Percentiles rank a stretch among this genome's conserved stretches.
These are phyloP conservation scores for Pisolithus marmoratus DNA, from an alignment of 768 basidiomycete genomes.

Conservation along the genomic window DNA sequence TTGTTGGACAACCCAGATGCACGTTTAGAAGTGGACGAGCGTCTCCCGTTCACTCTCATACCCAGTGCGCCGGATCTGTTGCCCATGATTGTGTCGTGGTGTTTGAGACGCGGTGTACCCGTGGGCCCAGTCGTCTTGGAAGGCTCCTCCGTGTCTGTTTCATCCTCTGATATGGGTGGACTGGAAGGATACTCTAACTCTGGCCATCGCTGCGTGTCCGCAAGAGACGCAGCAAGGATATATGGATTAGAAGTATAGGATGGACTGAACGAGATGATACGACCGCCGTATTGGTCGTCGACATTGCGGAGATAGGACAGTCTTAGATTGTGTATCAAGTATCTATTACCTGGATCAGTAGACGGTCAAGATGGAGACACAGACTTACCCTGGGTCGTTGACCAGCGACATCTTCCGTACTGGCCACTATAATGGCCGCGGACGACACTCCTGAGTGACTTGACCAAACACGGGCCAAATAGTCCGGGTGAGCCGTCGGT, in stretches of 20 bases:
- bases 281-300: conserved; percentile 78
- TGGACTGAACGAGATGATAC: conserved; percentile 76
- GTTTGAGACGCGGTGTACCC: conserved; percentile 57
- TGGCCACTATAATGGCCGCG: not conserved
- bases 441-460: not conserved
- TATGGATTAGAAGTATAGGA: conserved; percentile 79
- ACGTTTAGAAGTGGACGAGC: conserved; percentile 48
- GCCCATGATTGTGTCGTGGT: conserved; percentile 88
- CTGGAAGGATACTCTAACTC: conserved; percentile 69
- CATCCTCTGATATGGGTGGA: conserved; percentile 70
- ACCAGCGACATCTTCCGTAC: conserved; percentile 47
- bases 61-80: conserved; percentile 65
- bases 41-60: conserved; percentile 67
- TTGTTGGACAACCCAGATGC: conserved; percentile 24
- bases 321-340: conserved; percentile 80
- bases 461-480: not conserved
- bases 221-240: conserved; percentile 70
- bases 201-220: conserved; percentile 79
- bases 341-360: conserved; percentile 31
- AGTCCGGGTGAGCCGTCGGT: no score
- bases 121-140: conserved; percentile 34
- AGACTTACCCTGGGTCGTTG: conserved; percentile 54
- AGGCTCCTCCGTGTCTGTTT: conserved; percentile 37
- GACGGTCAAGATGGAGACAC: not conserved
- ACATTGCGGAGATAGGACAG: conserved; percentile 84